phyloP scores from a whole-genome alignment of 116 monocot genomes.

The Phalaenopsis hybrid region DNA sequence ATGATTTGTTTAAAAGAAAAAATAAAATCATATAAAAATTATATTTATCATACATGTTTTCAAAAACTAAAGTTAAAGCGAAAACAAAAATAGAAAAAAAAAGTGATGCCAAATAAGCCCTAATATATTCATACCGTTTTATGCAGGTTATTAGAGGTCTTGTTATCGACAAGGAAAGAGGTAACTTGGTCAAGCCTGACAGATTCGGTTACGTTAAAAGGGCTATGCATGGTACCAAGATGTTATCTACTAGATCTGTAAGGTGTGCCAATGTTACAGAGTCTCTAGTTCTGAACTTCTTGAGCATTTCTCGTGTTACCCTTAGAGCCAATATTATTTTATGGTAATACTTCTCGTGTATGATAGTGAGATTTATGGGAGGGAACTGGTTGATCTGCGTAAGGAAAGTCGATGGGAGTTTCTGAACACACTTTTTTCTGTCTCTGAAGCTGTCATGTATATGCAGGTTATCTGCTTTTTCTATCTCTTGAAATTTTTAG shows the following conservation, averaged over 20 bases:
- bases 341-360: not conserved
- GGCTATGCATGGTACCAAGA: constrained; percentile 93
- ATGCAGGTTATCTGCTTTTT: constrained; percentile 65
- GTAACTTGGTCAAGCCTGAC: constrained; percentile 92
- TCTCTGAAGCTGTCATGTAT: constrained; percentile 97
- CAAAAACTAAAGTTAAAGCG: too few species aligned
- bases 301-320: not conserved
- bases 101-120: too few species aligned
- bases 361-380: constrained; percentile 89
- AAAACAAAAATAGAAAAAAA: too few species aligned
- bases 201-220: constrained; percentile 92
- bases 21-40: too few species aligned
- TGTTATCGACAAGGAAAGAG: constrained; percentile 91
- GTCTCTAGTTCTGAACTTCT: not conserved
- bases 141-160: constrained; percentile 91
- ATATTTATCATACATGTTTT: too few species aligned
- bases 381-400: constrained; percentile 92
- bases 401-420: constrained; percentile 93
- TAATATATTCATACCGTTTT: not conserved
- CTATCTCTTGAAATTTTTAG: not conserved
- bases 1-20: too few species aligned
- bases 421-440: constrained; percentile 93
- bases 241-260: constrained; percentile 74
- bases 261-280: constrained; percentile 35
- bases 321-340: constrained; percentile 4